phyloP scores from a whole-genome alignment of 1,139 yeast genomes.

The Debaryomyces udenii region DNA sequence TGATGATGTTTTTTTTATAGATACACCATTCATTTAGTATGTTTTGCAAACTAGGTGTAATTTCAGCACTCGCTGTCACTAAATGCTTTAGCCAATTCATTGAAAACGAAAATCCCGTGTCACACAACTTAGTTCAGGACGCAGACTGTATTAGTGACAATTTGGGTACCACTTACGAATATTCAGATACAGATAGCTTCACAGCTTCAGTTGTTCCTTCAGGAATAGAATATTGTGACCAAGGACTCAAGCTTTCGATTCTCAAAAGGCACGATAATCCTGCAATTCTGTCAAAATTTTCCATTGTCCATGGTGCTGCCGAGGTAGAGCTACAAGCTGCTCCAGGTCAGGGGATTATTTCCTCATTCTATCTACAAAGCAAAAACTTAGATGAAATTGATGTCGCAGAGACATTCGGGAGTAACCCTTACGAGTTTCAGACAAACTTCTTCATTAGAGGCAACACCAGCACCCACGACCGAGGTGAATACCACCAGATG shows the following conservation, averaged over 20 bases:
- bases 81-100: too few relatives aligned
- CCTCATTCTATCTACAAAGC: slow-evolving; percentile 48
- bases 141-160: too few relatives aligned
- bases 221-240: slow-evolving; percentile 14
- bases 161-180: too few relatives aligned
- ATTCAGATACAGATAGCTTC: slow-evolving; percentile 7
- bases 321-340: slow-evolving; percentile 44
- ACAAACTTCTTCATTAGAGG: slow-evolving; percentile 52
- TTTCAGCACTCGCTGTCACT: too few relatives aligned
- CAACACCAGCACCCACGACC: slow-evolving; percentile 41
- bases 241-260: slow-evolving; percentile 25
- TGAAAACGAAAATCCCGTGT: too few relatives aligned
- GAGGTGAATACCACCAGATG: slow-evolving; percentile 41
- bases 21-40: not conserved
- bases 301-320: slow-evolving; percentile 45
- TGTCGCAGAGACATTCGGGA: slow-evolving; percentile 48
- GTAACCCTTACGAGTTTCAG: slow-evolving; percentile 36
- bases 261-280: slow-evolving; percentile 42
- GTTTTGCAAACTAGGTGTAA: not conserved
- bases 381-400: slow-evolving; percentile 54
- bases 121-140: too few relatives aligned
- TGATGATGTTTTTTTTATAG: too few relatives aligned
- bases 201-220: slow-evolving; percentile 11
- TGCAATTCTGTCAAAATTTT: slow-evolving; percentile 36
- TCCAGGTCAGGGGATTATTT: slow-evolving; percentile 44